Conservation (phyloP, 129 eudicot genomes). For the Flaveria bidentis region DNA sequence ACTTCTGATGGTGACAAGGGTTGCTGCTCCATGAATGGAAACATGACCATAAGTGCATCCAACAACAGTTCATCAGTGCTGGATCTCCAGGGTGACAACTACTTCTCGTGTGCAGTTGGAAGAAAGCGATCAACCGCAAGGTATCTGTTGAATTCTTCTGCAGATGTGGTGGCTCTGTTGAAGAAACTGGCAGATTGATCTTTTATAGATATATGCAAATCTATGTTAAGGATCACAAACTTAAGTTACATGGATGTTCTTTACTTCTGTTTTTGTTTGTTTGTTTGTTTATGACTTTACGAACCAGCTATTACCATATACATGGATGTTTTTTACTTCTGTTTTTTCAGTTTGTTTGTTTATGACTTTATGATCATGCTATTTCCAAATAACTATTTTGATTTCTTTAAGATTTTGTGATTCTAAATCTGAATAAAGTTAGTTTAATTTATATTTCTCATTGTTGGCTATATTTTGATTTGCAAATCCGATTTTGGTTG, state of each 20-base stretch:
- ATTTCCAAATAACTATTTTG: background rate
- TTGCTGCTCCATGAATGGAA: slow-evolving; percentile 32
- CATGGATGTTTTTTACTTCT: slow-evolving; percentile 13
- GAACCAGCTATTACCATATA: background rate
- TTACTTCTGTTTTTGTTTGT: slow-evolving; percentile 5
- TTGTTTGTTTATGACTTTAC: background rate
- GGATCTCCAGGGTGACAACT: slow-evolving; percentile 75
- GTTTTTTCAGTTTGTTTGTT: slow-evolving; percentile 12
- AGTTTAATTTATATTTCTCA: background rate
- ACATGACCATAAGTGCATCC: slow-evolving; percentile 42
- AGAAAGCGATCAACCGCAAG: slow-evolving; percentile 70
- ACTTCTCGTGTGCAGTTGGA: slow-evolving; percentile 91
- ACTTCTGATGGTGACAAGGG: slow-evolving; percentile 38
- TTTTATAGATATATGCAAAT: background rate
- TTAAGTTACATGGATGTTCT: slow-evolving; percentile 3
- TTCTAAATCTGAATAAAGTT: background rate
- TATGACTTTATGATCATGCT: background rate
- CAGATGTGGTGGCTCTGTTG: slow-evolving; percentile 69
- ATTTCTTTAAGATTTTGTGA: slow-evolving; percentile 14
- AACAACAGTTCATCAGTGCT: slow-evolving; percentile 60
- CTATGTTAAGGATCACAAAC: slow-evolving; percentile 12
- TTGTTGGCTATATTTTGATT: background rate
- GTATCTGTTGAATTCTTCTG: slow-evolving; percentile 64
- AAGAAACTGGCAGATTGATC: slow-evolving; percentile 48
- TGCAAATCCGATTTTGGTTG: too few species aligned